Evolutionary conservation across 1,284 basidiomycete species (phyloP), one percentile per base, ranked within the genome.

Genomic region (Apiotrichum gracile): DNA sequence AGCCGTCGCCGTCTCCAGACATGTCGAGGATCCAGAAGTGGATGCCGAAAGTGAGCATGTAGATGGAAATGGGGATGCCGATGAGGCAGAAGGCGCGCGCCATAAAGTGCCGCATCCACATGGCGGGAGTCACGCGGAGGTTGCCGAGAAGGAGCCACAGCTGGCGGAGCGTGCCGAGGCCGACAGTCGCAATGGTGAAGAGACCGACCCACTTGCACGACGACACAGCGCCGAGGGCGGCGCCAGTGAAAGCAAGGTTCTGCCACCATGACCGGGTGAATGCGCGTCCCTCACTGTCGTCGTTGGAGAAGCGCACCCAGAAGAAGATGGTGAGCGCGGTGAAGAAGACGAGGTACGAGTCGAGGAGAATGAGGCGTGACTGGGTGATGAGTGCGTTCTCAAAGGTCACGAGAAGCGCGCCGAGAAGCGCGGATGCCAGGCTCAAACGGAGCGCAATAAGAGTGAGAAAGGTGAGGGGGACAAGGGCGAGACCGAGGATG

Each of bases 181-280:
- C 96, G 51, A 98, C 78, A 5, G 93, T 94, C 8, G 93, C 91
- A 63, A 98, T 91, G n/a, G 93, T 98, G 77, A 99, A 97, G 31
- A 99, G 79, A 8, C 96, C 96, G 49, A 98, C 94, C 96, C 96
- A 98, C 76, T 98, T 99, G 77, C 89, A 92, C 66, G 85, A 88
- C 41, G 88, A 83, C 37, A 96, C 91, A 2, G 91, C 90, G 40
- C 96, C 96, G 19, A 99, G 83, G 0, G 85, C 84, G 19, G 92
- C 78, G 34, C 96, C 96, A 0, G 90, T 88, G 38, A 96, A 80
- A n/a, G 81, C 76, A 22, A 98, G 85, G 85, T 91, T 94, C 0
- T 79, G 78, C 96, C 96, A 99, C 94, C 96, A 98, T 3, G 78
- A 74, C 8, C 81, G 76, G 0, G 88, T 87, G 73, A 97, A 98